Conservation (phyloP, 768 basidiomycete species). For the Rhodosporidiobolus sp. region DNA sequence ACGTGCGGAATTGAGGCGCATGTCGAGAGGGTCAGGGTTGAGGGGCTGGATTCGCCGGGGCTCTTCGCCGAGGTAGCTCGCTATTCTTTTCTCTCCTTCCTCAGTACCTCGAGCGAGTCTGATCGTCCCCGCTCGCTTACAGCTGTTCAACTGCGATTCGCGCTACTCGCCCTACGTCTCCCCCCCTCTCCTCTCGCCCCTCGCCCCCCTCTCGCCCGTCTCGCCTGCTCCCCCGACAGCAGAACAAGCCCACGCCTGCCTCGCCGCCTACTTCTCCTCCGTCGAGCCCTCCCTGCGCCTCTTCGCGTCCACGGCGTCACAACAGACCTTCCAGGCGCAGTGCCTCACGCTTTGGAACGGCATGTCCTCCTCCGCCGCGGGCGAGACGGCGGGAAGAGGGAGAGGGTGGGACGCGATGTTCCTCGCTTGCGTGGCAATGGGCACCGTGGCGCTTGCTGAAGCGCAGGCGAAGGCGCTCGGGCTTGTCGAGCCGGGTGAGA, state of each 20-base stretch:
- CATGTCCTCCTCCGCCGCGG: too few relatives aligned
- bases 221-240: background rate
- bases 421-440: background rate
- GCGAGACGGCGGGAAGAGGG: background rate
- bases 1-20: background rate
- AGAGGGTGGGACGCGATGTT: background rate
- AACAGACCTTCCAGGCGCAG: background rate
- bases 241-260: background rate
- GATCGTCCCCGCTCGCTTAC: background rate
- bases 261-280: constrained; percentile 1
- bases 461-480: background rate
- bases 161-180: background rate
- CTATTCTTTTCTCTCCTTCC: background rate
- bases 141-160: background rate
- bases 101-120: background rate
- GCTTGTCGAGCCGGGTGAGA: background rate
- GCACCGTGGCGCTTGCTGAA: background rate
- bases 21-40: background rate
- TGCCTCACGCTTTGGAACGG: background rate
- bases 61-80: background rate
- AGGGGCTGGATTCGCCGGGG: background rate
- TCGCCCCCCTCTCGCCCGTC: background rate
- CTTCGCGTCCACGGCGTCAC: background rate
- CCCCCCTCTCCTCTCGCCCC: background rate
- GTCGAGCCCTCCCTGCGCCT: constrained; percentile 8